Evolutionary conservation across 768 basidiomycete genomes (phyloP).

Genomic region (Baorangia bicolor): DNA sequence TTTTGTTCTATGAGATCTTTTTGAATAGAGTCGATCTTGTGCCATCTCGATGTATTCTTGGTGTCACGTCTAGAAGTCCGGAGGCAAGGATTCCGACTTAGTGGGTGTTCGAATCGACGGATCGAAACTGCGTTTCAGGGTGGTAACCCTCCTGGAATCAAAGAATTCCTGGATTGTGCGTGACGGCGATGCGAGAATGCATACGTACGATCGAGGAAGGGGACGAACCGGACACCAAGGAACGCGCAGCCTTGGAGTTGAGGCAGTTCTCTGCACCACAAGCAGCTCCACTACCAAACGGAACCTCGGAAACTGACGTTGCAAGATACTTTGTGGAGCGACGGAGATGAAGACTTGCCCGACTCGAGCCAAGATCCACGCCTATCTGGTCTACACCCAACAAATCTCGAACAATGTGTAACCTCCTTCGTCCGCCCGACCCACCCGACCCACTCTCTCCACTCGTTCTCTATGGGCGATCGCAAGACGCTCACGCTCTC

Average conservation of each 20-base stretch:
- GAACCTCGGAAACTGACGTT: background rate
- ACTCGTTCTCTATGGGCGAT: slow-evolving; percentile 50
- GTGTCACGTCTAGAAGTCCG: background rate
- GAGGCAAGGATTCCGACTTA: background rate
- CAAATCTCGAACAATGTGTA: slow-evolving; percentile 72
- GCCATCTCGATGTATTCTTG: background rate
- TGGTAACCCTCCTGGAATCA: background rate
- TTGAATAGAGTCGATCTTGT: background rate
- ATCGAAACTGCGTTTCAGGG: background rate
- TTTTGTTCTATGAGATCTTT: background rate
- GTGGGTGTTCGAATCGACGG: background rate
- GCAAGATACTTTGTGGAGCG: background rate
- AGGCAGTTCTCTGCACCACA: background rate
- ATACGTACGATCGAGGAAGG: too few species aligned
- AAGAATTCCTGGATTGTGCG: too few species aligned
- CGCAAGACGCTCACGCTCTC: slow-evolving; percentile 34
- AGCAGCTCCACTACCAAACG: background rate
- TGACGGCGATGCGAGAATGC: background rate
- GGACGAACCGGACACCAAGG: too few species aligned
- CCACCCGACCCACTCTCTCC: slow-evolving; percentile 51
- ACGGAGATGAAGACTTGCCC: background rate
- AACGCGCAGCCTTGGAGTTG: background rate
- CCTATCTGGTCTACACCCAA: slow-evolving; percentile 36
- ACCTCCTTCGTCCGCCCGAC: slow-evolving; percentile 66
- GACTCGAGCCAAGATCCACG: background rate